These are phyloP conservation scores for Mycena polygramma DNA, from an alignment of 768 basidiomycete genomes.

Conservation along the genomic window DNA sequence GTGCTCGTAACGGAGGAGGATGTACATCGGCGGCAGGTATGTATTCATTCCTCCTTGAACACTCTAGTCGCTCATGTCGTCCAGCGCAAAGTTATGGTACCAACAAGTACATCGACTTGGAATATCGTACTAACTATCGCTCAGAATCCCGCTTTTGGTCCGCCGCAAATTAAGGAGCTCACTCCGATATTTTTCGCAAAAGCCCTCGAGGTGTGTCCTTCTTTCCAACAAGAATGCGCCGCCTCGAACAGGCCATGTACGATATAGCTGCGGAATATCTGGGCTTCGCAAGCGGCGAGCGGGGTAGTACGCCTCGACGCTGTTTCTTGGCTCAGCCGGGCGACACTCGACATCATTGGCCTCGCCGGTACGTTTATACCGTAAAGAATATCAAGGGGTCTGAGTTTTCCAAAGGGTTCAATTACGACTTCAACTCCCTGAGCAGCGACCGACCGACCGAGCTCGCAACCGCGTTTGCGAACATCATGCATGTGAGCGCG, in stretches of 20 bases:
- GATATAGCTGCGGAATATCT: constrained; percentile 62
- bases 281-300: constrained; percentile 50
- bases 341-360: constrained; percentile 84
- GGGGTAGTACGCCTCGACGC: constrained; percentile 61
- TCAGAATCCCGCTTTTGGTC: constrained; percentile 63
- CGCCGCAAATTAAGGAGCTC: constrained; percentile 57
- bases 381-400: constrained; percentile 31
- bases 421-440: constrained; percentile 43
- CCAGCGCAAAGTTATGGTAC: constrained; percentile 44
- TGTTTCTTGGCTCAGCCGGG: constrained; percentile 72
- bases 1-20: constrained; percentile 64
- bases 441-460: constrained; percentile 44
- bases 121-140: neutral
- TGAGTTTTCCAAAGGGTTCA: constrained; percentile 41
- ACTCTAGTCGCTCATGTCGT: neutral
- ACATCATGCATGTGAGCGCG: constrained; percentile 46
- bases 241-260: too few species aligned
- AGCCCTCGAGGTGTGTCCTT: constrained; percentile 44
- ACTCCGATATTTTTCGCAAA: constrained; percentile 57
- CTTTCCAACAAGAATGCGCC: too few species aligned
- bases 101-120: neutral
- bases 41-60: neutral
- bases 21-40: constrained; percentile 61
- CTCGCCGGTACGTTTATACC: constrained; percentile 66
- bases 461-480: constrained; percentile 57